phyloP scores from a whole-genome alignment of 805 yeast species.

The Starmerella lactis-condensi region DNA sequence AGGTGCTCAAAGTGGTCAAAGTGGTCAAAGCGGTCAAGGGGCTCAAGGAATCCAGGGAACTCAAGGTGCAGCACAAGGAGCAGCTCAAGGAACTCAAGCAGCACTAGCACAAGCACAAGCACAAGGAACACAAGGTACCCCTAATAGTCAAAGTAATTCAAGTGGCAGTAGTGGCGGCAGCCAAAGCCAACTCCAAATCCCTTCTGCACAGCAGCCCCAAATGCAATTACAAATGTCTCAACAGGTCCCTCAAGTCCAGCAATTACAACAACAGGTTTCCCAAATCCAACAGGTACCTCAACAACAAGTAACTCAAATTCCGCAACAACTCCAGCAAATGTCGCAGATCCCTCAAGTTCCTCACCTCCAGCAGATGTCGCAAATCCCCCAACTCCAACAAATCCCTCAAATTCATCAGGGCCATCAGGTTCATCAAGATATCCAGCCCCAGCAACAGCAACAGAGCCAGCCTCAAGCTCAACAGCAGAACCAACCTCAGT shows the following conservation, averaged over 20 bases:
- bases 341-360: conserved; percentile 6
- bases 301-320: conserved; percentile 9
- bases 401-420: conserved; percentile 1
- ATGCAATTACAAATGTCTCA: conserved; percentile 1
- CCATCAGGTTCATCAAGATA: conserved; percentile 1
- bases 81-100: neutral
- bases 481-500: neutral
- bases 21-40: no score
- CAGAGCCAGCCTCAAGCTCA: conserved; percentile 3
- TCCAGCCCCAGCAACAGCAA: conserved; percentile 4
- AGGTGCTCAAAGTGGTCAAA: no score
- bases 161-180: conserved; percentile 3
- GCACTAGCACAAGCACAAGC: conserved; percentile 4
- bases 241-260: conserved; percentile 5
- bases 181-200: conserved; percentile 2
- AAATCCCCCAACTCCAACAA: conserved; percentile 7
- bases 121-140: conserved; percentile 3
- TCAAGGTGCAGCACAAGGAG: neutral
- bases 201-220: neutral
- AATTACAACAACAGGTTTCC: conserved; percentile 4
- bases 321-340: conserved; percentile 13
- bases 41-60: neutral
- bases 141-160: neutral
- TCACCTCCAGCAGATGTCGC: conserved; percentile 12
- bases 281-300: conserved; percentile 9